These are phyloP conservation scores for Phialophora expanda DNA, from an alignment of 2,329 filamentous ascomycete genomes.

Conservation along the genomic window DNA sequence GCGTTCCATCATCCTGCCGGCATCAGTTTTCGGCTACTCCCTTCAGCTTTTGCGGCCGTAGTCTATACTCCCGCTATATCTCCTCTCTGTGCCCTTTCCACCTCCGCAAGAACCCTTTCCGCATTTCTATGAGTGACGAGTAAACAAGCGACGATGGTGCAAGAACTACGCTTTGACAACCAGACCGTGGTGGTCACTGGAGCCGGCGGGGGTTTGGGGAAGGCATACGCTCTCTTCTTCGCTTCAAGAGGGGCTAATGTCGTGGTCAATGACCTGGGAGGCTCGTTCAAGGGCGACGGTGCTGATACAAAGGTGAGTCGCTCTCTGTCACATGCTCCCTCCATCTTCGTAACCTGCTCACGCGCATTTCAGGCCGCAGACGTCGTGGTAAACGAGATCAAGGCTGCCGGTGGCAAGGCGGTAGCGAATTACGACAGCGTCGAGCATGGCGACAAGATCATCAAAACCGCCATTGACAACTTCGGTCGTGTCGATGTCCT, in stretches of 20 bases:
- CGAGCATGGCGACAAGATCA: slow-evolving; percentile 90
- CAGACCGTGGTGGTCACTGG: slow-evolving; percentile 90
- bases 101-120: slow-evolving; percentile 2
- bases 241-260: slow-evolving; percentile 89
- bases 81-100: background rate
- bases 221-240: slow-evolving; percentile 86
- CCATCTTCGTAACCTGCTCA: slow-evolving; percentile 62
- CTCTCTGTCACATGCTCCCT: slow-evolving; percentile 59
- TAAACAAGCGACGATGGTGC: slow-evolving; percentile 55
- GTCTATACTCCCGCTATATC: background rate
- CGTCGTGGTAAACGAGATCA: slow-evolving; percentile 59
- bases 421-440: slow-evolving; percentile 91
- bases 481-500: slow-evolving; percentile 82
- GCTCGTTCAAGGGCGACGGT: slow-evolving; percentile 91
- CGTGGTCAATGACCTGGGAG: slow-evolving; percentile 95
- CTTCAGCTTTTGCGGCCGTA: background rate
- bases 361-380: slow-evolving; percentile 61
- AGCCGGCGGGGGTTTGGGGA: slow-evolving; percentile 80
- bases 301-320: slow-evolving; percentile 76
- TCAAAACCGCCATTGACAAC: slow-evolving; percentile 64
- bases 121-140: slow-evolving; percentile 16
- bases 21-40: slow-evolving; percentile 18
- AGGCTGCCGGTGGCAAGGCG: slow-evolving; percentile 86
- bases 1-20: slow-evolving; percentile 12
- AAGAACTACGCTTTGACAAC: slow-evolving; percentile 80